Percentiles rank a stretch among this genome's conserved stretches.
Conservation (phyloP, 805 yeast species). For the Grigorovia transvaalensis region DNA sequence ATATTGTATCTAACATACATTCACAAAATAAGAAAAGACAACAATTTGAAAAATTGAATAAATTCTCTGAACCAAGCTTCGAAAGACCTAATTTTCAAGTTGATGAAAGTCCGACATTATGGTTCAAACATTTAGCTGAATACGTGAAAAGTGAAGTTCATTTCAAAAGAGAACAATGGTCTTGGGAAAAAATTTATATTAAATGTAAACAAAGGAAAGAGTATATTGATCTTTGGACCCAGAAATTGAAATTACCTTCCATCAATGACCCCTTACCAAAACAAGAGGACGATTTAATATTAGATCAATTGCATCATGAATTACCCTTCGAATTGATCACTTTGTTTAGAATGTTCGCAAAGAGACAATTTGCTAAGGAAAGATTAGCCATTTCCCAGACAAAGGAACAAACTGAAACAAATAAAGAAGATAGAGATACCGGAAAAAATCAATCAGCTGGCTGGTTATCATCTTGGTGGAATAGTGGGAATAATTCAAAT, state of each 20-base stretch:
- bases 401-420: slow-evolving; percentile 6
- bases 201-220: slow-evolving; percentile 62
- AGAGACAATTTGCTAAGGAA: slow-evolving; percentile 53
- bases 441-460: slow-evolving; percentile 28
- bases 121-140: slow-evolving; percentile 78
- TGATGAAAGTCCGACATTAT: slow-evolving; percentile 57
- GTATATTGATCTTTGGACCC: slow-evolving; percentile 61
- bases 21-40: slow-evolving; percentile 48
- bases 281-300: slow-evolving; percentile 31
- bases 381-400: slow-evolving; percentile 18
- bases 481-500: slow-evolving; percentile 24
- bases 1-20: slow-evolving; percentile 73
- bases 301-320: slow-evolving; percentile 47
- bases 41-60: neutral
- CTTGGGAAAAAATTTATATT: slow-evolving; percentile 71
- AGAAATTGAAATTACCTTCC: slow-evolving; percentile 34
- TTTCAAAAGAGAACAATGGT: slow-evolving; percentile 70
- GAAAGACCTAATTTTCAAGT: slow-evolving; percentile 52
- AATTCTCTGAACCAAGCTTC: slow-evolving; percentile 54
- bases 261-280: slow-evolving; percentile 21
- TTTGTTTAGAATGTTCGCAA: slow-evolving; percentile 74
- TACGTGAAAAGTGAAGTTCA: slow-evolving; percentile 72
- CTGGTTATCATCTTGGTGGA: slow-evolving; percentile 71
- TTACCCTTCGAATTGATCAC: slow-evolving; percentile 70
- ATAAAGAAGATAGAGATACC: neutral